Conservation (phyloP, 2,329 filamentous ascomycete species). For the Clarireedia paspali region DNA sequence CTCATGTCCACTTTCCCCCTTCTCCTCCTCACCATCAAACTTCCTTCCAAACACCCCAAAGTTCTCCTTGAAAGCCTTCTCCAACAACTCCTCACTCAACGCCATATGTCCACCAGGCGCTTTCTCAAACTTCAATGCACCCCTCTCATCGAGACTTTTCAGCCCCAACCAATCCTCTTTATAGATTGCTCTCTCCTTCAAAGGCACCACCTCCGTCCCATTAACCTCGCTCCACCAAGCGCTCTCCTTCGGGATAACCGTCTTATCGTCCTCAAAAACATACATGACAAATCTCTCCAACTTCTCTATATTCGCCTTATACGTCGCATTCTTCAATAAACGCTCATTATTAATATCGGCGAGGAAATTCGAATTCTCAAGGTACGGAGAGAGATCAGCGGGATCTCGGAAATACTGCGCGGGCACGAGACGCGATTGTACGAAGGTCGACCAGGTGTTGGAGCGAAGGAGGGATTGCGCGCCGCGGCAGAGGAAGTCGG, state of each 20-base stretch:
- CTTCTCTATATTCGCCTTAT: constrained; percentile 60
- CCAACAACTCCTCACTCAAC: constrained; percentile 58
- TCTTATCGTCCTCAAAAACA: constrained; percentile 78
- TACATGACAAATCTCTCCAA: constrained; percentile 82
- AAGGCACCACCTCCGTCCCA: constrained; percentile 54
- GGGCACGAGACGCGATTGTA: constrained; percentile 76
- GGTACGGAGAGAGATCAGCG: constrained; percentile 60
- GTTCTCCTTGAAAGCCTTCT: constrained; percentile 33
- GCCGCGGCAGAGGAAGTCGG: constrained; percentile 74
- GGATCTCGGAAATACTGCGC: constrained; percentile 89
- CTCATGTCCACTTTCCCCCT: not conserved
- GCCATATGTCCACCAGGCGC: constrained; percentile 79
- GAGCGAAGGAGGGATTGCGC: constrained; percentile 70
- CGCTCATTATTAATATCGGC: constrained; percentile 97
- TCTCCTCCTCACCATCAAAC: constrained; percentile 10
- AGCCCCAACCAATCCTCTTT: constrained; percentile 91
- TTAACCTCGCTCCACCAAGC: constrained; percentile 89
- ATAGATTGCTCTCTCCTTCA: constrained; percentile 68
- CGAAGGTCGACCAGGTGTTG: constrained; percentile 72
- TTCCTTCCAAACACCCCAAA: constrained; percentile 31
- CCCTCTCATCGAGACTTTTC: constrained; percentile 68
- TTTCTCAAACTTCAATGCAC: constrained; percentile 66
- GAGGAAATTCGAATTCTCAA: constrained; percentile 77
- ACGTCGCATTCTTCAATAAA: constrained; percentile 60
- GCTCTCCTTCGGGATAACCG: constrained; percentile 83